These are phyloP conservation scores for Gossypium ekmanianum DNA, from an alignment of 345 rosid genomes.

Conservation along the genomic window DNA sequence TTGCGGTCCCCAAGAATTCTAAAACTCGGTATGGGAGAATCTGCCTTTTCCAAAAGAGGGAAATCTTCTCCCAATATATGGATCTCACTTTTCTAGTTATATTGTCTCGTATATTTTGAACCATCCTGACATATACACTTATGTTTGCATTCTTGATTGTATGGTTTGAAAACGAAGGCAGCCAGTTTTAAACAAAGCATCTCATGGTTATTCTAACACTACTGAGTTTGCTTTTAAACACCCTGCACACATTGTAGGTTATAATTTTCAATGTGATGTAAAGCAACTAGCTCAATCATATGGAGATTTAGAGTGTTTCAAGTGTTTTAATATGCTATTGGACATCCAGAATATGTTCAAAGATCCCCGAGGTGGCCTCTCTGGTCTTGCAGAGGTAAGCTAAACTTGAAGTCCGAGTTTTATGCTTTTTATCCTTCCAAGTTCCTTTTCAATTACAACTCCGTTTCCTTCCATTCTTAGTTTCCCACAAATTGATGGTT, in stretches of 20 bases:
- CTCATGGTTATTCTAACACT: neutral
- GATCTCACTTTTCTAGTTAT: neutral
- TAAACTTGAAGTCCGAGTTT: neutral
- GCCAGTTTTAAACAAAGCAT: neutral
- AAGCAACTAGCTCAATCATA: slow-evolving; percentile 65
- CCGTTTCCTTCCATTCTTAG: neutral
- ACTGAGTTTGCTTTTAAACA: neutral
- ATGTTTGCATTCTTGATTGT: neutral
- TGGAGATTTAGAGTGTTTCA: slow-evolving; percentile 69
- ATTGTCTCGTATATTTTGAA: neutral
- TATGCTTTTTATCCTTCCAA: slow-evolving; percentile 7
- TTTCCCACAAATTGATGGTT: slow-evolving; percentile 7
- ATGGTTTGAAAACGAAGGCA: neutral
- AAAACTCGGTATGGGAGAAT: slow-evolving; percentile 71
- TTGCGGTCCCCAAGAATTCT: slow-evolving; percentile 63
- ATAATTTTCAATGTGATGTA: slow-evolving; percentile 77
- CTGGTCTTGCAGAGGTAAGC: slow-evolving; percentile 77
- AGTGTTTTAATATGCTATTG: slow-evolving; percentile 73
- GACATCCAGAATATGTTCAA: slow-evolving; percentile 74
- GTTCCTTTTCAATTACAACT: neutral
- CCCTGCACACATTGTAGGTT: slow-evolving; percentile 45
- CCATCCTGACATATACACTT: neutral
- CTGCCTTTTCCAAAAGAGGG: slow-evolving; percentile 12
- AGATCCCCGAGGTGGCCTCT: slow-evolving; percentile 71
- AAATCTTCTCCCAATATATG: neutral